phyloP scores from a whole-genome alignment of 495 filamentous ascomycete genomes.

The Aspergillus panamensis region DNA sequence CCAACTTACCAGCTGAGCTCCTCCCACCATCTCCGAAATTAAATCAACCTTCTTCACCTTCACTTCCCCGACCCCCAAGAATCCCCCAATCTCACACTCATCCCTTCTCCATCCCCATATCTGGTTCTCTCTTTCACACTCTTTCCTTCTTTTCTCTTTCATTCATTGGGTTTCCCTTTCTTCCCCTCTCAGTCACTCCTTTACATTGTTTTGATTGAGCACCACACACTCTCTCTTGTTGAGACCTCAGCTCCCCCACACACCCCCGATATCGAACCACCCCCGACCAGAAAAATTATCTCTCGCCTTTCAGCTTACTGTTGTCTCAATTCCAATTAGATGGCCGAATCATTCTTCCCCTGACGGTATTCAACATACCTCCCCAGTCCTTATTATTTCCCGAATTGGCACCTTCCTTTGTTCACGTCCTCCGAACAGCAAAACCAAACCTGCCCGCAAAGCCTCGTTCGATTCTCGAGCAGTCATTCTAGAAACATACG shows the following conservation, averaged over 20 bases:
- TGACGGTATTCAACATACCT: neutral
- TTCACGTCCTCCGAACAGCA: neutral
- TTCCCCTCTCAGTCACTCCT: slow-evolving; percentile 14
- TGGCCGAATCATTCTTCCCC: neutral
- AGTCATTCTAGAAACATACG: neutral
- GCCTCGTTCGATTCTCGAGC: neutral
- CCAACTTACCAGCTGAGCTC: too few species aligned
- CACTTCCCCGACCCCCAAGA: neutral
- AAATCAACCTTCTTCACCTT: neutral
- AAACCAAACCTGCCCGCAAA: slow-evolving; percentile 2
- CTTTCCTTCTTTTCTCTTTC: slow-evolving; percentile 5
- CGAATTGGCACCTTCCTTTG: slow-evolving; percentile 10
- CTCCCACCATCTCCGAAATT: too few species aligned
- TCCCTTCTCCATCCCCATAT: slow-evolving; percentile 3
- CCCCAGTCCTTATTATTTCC: neutral
- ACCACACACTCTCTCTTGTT: neutral
- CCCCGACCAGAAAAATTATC: neutral
- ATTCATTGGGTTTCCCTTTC: neutral
- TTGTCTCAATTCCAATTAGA: neutral
- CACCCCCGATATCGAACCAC: neutral
- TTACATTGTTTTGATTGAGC: slow-evolving; percentile 7
- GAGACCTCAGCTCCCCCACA: neutral
- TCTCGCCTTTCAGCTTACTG: neutral
- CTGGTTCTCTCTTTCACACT: slow-evolving; percentile 7
- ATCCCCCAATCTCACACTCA: slow-evolving; percentile 1